A percentile compares a stretch with the other conserved stretches of the same genome.
phyloP scores from a whole-genome alignment of 2,329 filamentous ascomycete genomes.

The Aspergillus sp. region DNA sequence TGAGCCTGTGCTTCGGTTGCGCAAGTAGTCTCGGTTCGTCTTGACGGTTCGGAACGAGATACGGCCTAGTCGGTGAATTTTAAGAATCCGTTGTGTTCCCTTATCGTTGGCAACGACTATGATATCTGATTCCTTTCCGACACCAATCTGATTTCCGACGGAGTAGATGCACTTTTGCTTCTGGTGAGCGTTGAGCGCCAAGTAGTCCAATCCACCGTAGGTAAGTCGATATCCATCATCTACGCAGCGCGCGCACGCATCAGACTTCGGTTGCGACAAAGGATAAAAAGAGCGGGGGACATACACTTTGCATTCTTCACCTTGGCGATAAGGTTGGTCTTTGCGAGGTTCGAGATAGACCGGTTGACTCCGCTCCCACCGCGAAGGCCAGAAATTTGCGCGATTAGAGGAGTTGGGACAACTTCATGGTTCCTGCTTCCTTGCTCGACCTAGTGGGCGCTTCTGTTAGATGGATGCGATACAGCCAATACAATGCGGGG shows the following conservation, averaged over 20 bases:
- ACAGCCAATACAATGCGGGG: conserved; percentile 29
- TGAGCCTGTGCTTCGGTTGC: conserved; percentile 76
- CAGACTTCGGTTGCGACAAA: conserved; percentile 11
- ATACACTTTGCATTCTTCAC: conserved; percentile 89
- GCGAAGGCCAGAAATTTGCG: conserved; percentile 78
- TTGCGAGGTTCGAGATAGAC: conserved; percentile 88
- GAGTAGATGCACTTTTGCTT: conserved; percentile 82
- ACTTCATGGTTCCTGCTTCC: conserved; percentile 97
- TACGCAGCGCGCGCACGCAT: conserved; percentile 27
- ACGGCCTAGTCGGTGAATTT: conserved; percentile 92
- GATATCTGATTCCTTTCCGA: conserved; percentile 98
- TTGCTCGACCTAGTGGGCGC: conserved; percentile 73
- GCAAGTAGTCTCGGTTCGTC: conserved; percentile 92
- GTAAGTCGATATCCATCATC: conserved; percentile 95
- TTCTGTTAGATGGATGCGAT: conserved; percentile 46
- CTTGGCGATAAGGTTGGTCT: conserved; percentile 86
- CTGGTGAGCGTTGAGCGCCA: conserved; percentile 89
- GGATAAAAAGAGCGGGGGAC: conserved; percentile 7
- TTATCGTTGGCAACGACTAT: conserved; percentile 84
- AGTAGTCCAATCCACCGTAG: conserved; percentile 95
- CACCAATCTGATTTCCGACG: conserved; percentile 90
- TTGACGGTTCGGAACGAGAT: conserved; percentile 98
- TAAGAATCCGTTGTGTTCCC: conserved; percentile 80
- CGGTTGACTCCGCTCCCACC: conserved; percentile 79
- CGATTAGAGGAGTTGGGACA: conserved; percentile 87